Evolutionary conservation across 192 early-diverging fungal genomes (phyloP).

Genomic region (Gonapodya prolifera): DNA sequence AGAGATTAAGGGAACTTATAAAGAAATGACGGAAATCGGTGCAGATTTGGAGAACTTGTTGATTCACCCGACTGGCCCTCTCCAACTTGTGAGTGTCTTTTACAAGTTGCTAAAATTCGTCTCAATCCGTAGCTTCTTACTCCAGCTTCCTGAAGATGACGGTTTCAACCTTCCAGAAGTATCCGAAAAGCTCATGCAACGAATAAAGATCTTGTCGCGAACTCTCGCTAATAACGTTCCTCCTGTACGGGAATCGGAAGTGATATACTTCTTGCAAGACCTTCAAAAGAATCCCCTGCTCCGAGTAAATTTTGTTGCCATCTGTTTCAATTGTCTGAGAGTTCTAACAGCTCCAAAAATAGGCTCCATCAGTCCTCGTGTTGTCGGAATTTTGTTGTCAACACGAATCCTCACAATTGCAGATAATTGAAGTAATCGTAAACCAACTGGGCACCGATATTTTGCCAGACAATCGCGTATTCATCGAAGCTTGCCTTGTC

Average conservation of each 20-base stretch:
- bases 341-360: too few relatives aligned
- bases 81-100: conserved; percentile 16
- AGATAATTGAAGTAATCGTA: conserved; percentile 23
- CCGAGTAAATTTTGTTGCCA: conserved; percentile 13
- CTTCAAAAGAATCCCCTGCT: conserved; percentile 17
- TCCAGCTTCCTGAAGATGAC: conserved; percentile 31
- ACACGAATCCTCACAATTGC: conserved; percentile 22
- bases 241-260: conserved; percentile 18
- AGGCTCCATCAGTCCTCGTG: conserved; percentile 24
- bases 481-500: conserved; percentile 33
- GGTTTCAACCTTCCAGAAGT: conserved; percentile 36
- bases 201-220: conserved; percentile 29
- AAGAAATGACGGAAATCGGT: conserved; percentile 28
- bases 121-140: conserved; percentile 2
- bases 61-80: conserved; percentile 3
- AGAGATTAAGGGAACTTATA: conserved; percentile 17
- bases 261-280: conserved; percentile 30
- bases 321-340: conserved; percentile 12
- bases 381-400: conserved; percentile 34
- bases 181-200: conserved; percentile 30
- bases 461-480: conserved; percentile 14
- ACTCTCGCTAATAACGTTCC: conserved; percentile 20
- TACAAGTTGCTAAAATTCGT: too few relatives aligned
- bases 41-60: conserved; percentile 17
- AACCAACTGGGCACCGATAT: conserved; percentile 29